A percentile compares a stretch with the other conserved stretches of the same genome.
Conservation (phyloP, 2,329 filamentous ascomycete genomes). For the Epichloe festucae region DNA sequence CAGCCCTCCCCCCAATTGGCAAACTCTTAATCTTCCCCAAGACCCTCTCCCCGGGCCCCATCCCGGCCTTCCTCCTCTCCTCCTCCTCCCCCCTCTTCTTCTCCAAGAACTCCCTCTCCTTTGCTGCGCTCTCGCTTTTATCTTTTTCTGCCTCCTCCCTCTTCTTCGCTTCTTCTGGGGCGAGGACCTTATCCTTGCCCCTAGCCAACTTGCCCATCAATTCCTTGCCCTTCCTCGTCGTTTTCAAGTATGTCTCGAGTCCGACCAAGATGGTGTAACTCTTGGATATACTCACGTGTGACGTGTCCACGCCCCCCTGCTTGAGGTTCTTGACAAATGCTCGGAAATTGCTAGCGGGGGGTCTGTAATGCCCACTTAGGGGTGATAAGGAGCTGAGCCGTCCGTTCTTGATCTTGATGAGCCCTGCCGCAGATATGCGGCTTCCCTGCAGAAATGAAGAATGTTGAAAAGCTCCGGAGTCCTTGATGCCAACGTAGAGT, state of each 20-base stretch:
- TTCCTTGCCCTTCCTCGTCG: slow-evolving; percentile 50
- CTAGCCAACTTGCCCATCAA: slow-evolving; percentile 35
- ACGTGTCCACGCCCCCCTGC: slow-evolving; percentile 66
- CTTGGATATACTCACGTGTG: slow-evolving; percentile 63
- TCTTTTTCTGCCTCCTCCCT: slow-evolving; percentile 46
- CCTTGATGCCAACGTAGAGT: slow-evolving; percentile 82
- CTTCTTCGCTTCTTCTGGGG: slow-evolving; percentile 44
- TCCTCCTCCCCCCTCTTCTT: slow-evolving; percentile 20
- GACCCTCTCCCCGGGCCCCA: slow-evolving; percentile 17
- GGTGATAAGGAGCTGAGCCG: slow-evolving; percentile 61
- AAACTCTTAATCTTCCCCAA: slow-evolving; percentile 28
- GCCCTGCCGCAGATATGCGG: slow-evolving; percentile 68
- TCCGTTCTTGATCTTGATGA: slow-evolving; percentile 76
- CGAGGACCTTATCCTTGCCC: slow-evolving; percentile 44
- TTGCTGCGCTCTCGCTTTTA: slow-evolving; percentile 44
- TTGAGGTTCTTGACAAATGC: slow-evolving; percentile 65
- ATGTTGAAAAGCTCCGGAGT: slow-evolving; percentile 79
- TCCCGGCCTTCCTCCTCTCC: slow-evolving; percentile 26
- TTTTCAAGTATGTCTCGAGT: slow-evolving; percentile 65
- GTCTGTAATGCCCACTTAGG: slow-evolving; percentile 70
- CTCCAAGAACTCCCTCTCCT: slow-evolving; percentile 32
- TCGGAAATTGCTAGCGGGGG: slow-evolving; percentile 75
- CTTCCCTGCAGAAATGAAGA: slow-evolving; percentile 77
- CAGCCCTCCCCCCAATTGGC: slow-evolving; percentile 13
- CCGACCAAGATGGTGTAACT: slow-evolving; percentile 74